These are phyloP conservation scores for Rhodotorula sp. DNA, from an alignment of 1,284 basidiomycete genomes.

Conservation along the genomic window DNA sequence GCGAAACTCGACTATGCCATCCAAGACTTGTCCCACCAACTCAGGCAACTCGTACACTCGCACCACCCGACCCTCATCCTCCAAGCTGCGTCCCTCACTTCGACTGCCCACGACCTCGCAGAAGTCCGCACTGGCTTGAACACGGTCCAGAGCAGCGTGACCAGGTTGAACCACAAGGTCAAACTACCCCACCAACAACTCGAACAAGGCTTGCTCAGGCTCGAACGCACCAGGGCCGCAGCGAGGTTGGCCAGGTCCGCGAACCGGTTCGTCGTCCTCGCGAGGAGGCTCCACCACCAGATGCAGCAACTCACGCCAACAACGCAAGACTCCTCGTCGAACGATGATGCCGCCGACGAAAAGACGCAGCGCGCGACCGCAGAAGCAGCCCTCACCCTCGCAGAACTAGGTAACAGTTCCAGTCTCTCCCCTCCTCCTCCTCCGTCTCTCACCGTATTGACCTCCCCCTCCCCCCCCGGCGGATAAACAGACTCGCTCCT, in stretches of 20 bases:
- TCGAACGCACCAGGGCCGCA: slow-evolving; percentile 73
- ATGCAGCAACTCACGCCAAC: slow-evolving; percentile 44
- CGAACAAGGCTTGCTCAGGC: slow-evolving; percentile 62
- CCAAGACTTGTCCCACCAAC: slow-evolving; percentile 82
- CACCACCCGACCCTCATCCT: slow-evolving; percentile 51
- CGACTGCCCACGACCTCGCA: slow-evolving; percentile 61
- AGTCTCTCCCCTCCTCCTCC: neutral
- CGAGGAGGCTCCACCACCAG: slow-evolving; percentile 69
- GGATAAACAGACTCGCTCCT: slow-evolving; percentile 19
- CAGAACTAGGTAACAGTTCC: slow-evolving; percentile 72
- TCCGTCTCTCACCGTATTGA: neutral
- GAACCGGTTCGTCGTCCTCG: slow-evolving; percentile 75
- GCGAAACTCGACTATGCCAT: slow-evolving; percentile 77
- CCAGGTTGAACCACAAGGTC: slow-evolving; percentile 68
- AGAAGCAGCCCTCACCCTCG: slow-evolving; percentile 83
- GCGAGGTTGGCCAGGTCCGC: slow-evolving; percentile 77
- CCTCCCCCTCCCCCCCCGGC: neutral
- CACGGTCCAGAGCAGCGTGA: slow-evolving; percentile 42
- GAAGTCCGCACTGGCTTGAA: slow-evolving; percentile 47
- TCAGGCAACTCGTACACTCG: slow-evolving; percentile 54
- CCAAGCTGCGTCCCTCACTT: slow-evolving; percentile 61
- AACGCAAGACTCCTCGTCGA: slow-evolving; percentile 42
- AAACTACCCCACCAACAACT: slow-evolving; percentile 74
- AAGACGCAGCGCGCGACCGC: slow-evolving; percentile 68
- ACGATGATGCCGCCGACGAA: no score